These are phyloP conservation scores for Colletotrichum musicola DNA, from an alignment of 2,329 filamentous ascomycete species.

Conservation along the genomic window DNA sequence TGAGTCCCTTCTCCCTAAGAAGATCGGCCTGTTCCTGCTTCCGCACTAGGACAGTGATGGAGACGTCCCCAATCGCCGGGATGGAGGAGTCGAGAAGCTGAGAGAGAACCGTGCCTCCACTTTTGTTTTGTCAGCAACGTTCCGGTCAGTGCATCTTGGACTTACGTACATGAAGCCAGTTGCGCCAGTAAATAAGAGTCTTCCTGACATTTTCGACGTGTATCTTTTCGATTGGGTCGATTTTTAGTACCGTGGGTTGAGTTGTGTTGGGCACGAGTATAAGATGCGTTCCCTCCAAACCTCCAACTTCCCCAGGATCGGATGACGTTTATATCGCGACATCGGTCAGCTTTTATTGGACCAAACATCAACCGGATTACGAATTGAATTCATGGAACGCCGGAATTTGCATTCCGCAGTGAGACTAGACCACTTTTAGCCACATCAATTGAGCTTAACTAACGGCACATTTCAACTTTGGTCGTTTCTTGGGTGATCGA, in stretches of 20 bases:
- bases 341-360: conserved; percentile 1
- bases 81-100: conserved; percentile 41
- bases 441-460: neutral
- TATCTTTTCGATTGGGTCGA: no score
- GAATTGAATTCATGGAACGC: neutral
- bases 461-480: neutral
- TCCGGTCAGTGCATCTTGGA: neutral
- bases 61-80: conserved; percentile 38
- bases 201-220: neutral
- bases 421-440: neutral
- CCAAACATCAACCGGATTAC: neutral
- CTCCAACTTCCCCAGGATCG: no score
- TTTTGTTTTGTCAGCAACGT: conserved; percentile 17
- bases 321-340: conserved; percentile 5
- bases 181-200: conserved; percentile 44
- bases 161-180: conserved; percentile 45
- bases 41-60: conserved; percentile 44
- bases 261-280: no score
- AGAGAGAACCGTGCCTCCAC: conserved; percentile 44
- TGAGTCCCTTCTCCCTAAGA: conserved; percentile 38
- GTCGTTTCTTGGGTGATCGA: no score
- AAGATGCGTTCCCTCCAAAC: no score
- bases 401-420: conserved; percentile 25
- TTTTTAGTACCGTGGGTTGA: no score
- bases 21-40: conserved; percentile 45